These are phyloP conservation scores for Wickerhamiella domercqiae DNA, from an alignment of 805 yeast species.

Conservation along the genomic window DNA sequence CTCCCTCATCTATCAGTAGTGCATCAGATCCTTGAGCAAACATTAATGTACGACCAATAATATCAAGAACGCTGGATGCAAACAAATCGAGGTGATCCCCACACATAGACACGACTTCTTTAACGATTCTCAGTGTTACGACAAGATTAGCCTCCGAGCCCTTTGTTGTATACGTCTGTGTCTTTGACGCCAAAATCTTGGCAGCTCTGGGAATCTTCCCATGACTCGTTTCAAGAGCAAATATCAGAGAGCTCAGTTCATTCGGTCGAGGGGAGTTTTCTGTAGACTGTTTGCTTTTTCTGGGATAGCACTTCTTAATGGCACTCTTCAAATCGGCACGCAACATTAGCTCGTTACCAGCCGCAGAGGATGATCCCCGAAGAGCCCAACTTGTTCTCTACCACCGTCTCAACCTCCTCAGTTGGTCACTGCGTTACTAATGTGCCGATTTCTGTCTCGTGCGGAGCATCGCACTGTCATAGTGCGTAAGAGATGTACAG, in stretches of 20 bases:
- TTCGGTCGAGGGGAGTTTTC: constrained; percentile 64
- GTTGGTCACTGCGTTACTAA: too few species aligned
- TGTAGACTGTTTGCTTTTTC: constrained; percentile 74
- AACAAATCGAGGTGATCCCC: constrained; percentile 71
- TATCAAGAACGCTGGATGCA: constrained; percentile 50
- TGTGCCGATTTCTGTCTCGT: too few species aligned
- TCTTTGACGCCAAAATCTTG: constrained; percentile 45
- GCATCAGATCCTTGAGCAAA: constrained; percentile 17
- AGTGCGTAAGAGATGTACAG: too few species aligned
- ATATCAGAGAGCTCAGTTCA: constrained; percentile 72
- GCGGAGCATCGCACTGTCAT: too few species aligned
- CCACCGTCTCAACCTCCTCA: too few species aligned
- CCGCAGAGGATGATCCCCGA: too few species aligned
- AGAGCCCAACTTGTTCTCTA: too few species aligned
- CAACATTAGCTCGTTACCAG: too few species aligned
- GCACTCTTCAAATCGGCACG: constrained; percentile 34
- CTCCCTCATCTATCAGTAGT: constrained; percentile 34
- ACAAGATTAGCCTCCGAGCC: constrained; percentile 63
- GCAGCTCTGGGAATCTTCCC: constrained; percentile 82
- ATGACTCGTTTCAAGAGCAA: constrained; percentile 80
- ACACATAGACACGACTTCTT: constrained; percentile 54
- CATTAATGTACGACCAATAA: constrained; percentile 47
- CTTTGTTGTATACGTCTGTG: constrained; percentile 43
- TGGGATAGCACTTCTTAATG: constrained; percentile 83
- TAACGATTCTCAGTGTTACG: constrained; percentile 60